Conservation (phyloP, 139 green algal genomes). For the Asterochloris sp. region DNA sequence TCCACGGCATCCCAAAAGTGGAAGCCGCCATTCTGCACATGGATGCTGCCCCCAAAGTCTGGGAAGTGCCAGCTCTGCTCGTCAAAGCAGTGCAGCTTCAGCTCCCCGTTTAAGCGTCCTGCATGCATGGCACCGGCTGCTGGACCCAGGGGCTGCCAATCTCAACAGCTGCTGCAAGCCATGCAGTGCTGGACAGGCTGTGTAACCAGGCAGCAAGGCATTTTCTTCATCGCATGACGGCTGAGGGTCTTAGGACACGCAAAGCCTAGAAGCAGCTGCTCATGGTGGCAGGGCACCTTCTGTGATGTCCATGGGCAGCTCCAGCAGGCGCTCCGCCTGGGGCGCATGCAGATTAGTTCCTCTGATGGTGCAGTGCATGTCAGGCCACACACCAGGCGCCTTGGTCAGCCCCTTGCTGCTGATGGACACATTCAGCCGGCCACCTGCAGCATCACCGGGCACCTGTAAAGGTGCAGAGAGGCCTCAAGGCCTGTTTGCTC, state of each 20-base stretch:
- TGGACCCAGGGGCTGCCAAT: no score
- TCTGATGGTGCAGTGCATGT: conserved; percentile 37
- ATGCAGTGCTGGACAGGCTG: no score
- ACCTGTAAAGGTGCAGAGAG: not conserved
- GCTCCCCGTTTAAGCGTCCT: conserved; percentile 56
- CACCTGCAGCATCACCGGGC: conserved; percentile 20
- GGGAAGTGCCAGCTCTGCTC: conserved; percentile 73
- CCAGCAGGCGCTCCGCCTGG: conserved; percentile 80
- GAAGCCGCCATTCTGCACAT: conserved; percentile 50
- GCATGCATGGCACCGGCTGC: not conserved
- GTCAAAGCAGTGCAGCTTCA: conserved; percentile 56
- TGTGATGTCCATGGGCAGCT: conserved; percentile 89
- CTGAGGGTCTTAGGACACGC: no score
- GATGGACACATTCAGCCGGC: conserved; percentile 51
- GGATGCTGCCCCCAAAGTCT: conserved; percentile 56
- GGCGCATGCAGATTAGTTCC: conserved; percentile 69
- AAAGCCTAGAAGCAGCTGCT: no score
- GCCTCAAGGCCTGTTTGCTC: no score
- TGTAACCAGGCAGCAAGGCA: not conserved
- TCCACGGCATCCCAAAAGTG: conserved; percentile 96
- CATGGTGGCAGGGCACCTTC: conserved; percentile 32
- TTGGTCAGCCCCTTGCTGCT: conserved; percentile 32
- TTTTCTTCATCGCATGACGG: no score
- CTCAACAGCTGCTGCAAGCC: no score
- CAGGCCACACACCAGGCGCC: not conserved